These are phyloP conservation scores for Brachypodium distachyon DNA, from an alignment of 202 grass and related monocot genomes.

Conservation along the genomic window DNA sequence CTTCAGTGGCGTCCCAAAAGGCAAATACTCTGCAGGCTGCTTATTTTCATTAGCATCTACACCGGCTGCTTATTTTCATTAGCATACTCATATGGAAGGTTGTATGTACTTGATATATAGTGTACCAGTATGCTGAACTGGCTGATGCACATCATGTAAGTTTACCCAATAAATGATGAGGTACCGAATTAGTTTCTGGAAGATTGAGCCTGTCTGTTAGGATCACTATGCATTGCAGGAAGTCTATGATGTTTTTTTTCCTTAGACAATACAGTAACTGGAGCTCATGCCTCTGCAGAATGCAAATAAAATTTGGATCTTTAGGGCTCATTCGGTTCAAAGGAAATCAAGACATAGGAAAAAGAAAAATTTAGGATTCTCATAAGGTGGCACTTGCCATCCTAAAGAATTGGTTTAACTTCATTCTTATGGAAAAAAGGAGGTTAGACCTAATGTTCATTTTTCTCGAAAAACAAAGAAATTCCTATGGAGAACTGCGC, in stretches of 20 bases:
- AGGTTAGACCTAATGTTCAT: too few species aligned
- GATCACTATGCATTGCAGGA: neutral
- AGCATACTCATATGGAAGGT: neutral
- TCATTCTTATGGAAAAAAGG: too few species aligned
- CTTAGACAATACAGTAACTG: too few species aligned
- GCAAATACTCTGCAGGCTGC: conserved; percentile 35
- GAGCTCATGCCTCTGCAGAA: neutral
- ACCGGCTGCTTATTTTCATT: conserved; percentile 18
- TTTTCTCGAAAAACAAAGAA: too few species aligned
- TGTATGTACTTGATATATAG: neutral
- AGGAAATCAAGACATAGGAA: too few species aligned
- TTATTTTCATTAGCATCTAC: conserved; percentile 12
- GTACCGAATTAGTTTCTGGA: neutral
- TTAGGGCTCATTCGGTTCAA: neutral
- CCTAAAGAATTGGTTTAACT: too few species aligned
- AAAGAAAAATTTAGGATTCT: too few species aligned
- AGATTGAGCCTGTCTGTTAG: neutral
- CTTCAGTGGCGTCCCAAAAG: conserved; percentile 31
- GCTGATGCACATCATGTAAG: neutral
- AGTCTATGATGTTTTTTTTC: too few species aligned
- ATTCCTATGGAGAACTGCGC: too few species aligned
- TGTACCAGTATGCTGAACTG: neutral
- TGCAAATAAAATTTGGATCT: neutral
- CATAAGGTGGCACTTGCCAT: too few species aligned
- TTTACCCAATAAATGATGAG: neutral